These are phyloP conservation scores for Silene coronaria DNA, from an alignment of 179 eudicot genomes.

Conservation along the genomic window DNA sequence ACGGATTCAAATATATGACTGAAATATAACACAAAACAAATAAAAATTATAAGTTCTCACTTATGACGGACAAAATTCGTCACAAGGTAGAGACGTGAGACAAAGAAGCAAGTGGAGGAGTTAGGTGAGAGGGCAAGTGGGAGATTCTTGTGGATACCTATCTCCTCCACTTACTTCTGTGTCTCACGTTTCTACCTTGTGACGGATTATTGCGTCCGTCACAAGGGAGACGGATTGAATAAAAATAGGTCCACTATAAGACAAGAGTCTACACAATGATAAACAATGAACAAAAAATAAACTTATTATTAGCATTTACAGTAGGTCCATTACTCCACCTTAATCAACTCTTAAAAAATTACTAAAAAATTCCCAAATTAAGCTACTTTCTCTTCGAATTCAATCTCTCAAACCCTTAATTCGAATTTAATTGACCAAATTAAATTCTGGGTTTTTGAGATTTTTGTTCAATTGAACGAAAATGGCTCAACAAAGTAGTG, in stretches of 20 bases:
- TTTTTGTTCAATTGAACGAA: constrained; percentile 3
- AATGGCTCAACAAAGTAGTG: constrained; percentile 34
- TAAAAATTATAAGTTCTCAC: too few relatives aligned
- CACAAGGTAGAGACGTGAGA: too few relatives aligned
- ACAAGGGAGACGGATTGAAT: background rate
- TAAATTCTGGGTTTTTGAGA: constrained; percentile 3
- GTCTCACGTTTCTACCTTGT: too few relatives aligned
- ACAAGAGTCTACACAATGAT: background rate
- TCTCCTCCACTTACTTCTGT: too few relatives aligned
- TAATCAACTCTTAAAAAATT: background rate
- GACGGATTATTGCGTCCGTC: too few relatives aligned
- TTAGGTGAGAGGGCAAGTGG: too few relatives aligned
- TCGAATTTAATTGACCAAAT: background rate
- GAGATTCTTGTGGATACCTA: too few relatives aligned
- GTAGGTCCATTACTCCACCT: constrained; percentile 10
- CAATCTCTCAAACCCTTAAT: background rate
- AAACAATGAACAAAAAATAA: background rate
- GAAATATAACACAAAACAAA: too few relatives aligned
- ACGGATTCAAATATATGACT: too few relatives aligned
- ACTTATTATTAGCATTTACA: background rate
- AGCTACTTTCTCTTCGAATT: background rate
- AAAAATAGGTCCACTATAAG: background rate
- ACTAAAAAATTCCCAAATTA: background rate
- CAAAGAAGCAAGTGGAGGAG: too few relatives aligned
- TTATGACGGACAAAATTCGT: too few relatives aligned